These are phyloP conservation scores for Sarocladium kiliense DNA, from an alignment of 2,329 filamentous ascomycete genomes.

Conservation along the genomic window DNA sequence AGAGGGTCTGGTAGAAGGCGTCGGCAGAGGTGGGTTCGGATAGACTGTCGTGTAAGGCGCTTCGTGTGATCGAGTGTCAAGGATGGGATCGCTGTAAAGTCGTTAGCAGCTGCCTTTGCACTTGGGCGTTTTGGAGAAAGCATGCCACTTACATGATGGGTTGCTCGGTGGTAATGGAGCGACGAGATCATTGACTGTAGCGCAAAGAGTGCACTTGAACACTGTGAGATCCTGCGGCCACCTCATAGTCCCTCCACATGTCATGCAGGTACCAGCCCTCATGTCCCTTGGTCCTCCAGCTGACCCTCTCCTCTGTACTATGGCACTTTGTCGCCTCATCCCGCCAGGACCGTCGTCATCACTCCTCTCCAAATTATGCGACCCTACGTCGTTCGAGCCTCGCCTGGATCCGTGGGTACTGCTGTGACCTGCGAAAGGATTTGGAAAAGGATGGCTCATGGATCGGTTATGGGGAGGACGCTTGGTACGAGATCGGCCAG, in stretches of 20 bases:
- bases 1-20: conserved; percentile 4
- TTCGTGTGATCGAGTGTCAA: conserved; percentile 30
- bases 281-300: conserved; percentile 47
- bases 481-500: background rate
- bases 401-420: conserved; percentile 29
- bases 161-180: conserved; percentile 11
- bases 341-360: conserved; percentile 39
- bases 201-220: conserved; percentile 79
- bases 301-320: background rate
- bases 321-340: conserved; percentile 19
- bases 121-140: background rate
- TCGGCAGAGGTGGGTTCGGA: conserved; percentile 23
- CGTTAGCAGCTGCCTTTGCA: background rate
- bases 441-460: conserved; percentile 75
- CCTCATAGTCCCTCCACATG: conserved; percentile 73
- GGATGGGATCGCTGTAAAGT: conserved; percentile 18
- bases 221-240: conserved; percentile 70
- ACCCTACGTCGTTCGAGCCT: background rate
- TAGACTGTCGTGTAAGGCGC: conserved; percentile 26
- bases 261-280: conserved; percentile 73
- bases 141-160: background rate
- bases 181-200: conserved; percentile 75
- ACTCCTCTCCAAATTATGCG: background rate
- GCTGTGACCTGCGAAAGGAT: conserved; percentile 44
- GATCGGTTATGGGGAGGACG: conserved; percentile 42